Percentiles rank a stretch among this genome's conserved stretches.
Conservation (phyloP, 768 basidiomycete genomes). For the Boletus eberwhitei region DNA sequence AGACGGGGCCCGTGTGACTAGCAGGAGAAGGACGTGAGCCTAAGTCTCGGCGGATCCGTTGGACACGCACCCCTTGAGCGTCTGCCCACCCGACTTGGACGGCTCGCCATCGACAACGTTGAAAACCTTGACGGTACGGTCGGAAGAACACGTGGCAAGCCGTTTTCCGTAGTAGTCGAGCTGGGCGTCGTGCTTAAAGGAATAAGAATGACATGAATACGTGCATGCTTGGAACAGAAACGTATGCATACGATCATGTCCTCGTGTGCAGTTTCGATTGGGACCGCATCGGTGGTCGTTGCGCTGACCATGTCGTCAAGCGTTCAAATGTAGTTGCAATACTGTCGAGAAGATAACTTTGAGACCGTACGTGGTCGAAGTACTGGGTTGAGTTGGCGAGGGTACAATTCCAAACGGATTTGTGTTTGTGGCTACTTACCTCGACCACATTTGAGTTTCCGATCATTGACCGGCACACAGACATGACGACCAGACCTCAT, state of each 20-base stretch:
- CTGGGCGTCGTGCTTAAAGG: conserved; percentile 87
- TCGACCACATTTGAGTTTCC: too few relatives aligned
- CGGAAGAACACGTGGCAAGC: conserved; percentile 94
- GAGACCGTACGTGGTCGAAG: neutral
- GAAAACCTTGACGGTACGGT: conserved; percentile 92
- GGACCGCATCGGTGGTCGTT: conserved; percentile 64
- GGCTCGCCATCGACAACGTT: conserved; percentile 89
- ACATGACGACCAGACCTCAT: neutral
- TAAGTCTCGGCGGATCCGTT: neutral
- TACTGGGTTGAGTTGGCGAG: too few relatives aligned
- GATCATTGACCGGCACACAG: neutral
- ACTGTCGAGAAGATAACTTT: neutral
- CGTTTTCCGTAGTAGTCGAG: conserved; percentile 97
- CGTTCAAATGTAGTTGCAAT: neutral
- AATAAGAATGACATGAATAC: neutral
- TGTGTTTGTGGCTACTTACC: too few relatives aligned
- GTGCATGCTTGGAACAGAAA: neutral
- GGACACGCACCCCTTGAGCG: conserved; percentile 69
- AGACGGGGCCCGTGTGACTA: conserved; percentile 96
- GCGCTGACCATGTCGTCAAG: conserved; percentile 28
- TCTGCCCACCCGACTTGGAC: conserved; percentile 63
- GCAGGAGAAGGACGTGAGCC: neutral
- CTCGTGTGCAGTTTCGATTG: conserved; percentile 93
- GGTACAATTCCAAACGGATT: too few relatives aligned
- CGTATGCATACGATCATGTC: conserved; percentile 84